Evolutionary conservation across 768 basidiomycete genomes (phyloP).

Genomic region (Mycena galopus): DNA sequence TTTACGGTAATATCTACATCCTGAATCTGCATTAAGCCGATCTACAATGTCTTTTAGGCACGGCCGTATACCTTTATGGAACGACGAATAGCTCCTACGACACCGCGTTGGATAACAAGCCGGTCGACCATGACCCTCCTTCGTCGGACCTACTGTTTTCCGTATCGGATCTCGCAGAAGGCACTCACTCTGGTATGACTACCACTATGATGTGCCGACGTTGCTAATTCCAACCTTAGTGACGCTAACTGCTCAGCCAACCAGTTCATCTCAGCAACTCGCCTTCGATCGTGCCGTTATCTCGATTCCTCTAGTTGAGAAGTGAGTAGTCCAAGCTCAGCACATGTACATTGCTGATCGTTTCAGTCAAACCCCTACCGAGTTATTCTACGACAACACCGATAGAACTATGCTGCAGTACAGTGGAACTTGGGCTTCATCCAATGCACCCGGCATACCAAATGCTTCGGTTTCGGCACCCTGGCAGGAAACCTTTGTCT

Average conservation of each 20-base stretch:
- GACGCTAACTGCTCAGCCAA: constrained; percentile 14
- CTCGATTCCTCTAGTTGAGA: constrained; percentile 13
- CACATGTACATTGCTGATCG: background rate
- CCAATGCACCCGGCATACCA: constrained; percentile 8
- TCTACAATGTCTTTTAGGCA: background rate
- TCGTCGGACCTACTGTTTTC: constrained; percentile 5
- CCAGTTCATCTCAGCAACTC: constrained; percentile 8
- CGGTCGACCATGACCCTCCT: background rate
- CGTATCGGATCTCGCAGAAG: constrained; percentile 6
- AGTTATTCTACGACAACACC: constrained; percentile 29
- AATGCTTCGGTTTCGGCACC: constrained; percentile 28
- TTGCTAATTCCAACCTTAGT: background rate
- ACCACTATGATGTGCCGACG: background rate
- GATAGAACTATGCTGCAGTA: constrained; percentile 19
- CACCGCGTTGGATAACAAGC: background rate
- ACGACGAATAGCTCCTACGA: constrained; percentile 23
- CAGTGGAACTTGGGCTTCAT: constrained; percentile 14
- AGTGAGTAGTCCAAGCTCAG: background rate
- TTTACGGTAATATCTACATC: constrained; percentile 9
- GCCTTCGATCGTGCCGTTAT: constrained; percentile 32
- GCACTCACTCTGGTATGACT: constrained; percentile 17
- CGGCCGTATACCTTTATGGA: constrained; percentile 21
- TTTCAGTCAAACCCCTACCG: constrained; percentile 13
- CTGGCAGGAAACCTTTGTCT: background rate
- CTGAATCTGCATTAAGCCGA: background rate